Percentiles rank a stretch among this genome's conserved stretches.
phyloP scores from a whole-genome alignment of 2,329 filamentous ascomycete species.

The Lasiodiplodia gonubiensis region DNA sequence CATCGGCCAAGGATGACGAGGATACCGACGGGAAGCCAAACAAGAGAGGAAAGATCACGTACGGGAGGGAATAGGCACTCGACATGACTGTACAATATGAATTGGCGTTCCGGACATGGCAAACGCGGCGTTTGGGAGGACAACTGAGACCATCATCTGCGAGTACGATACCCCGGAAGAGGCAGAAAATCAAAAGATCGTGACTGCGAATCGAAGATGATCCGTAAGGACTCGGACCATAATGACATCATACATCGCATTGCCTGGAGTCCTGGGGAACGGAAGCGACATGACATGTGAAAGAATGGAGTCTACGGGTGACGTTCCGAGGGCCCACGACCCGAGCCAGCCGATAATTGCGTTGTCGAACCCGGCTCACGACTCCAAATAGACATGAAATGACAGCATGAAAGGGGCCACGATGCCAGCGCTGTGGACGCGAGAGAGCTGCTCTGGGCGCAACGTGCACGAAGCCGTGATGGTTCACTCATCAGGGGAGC shows the following conservation, averaged over 20 bases:
- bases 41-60: constrained; percentile 59
- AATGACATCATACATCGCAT: constrained; percentile 18
- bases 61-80: constrained; percentile 47
- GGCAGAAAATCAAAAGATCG: constrained; percentile 5
- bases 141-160: constrained; percentile 20
- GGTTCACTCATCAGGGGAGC: constrained; percentile 18
- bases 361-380: background rate
- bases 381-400: constrained; percentile 9
- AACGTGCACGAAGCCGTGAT: constrained; percentile 11
- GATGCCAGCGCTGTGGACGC: constrained; percentile 10
- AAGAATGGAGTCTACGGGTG: background rate
- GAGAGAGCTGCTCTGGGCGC: constrained; percentile 9
- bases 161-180: constrained; percentile 25
- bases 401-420: constrained; percentile 25
- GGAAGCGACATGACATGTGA: constrained; percentile 21
- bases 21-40: constrained; percentile 52
- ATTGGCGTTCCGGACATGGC: constrained; percentile 15
- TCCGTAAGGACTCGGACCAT: constrained; percentile 11
- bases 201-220: constrained; percentile 21
- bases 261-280: constrained; percentile 11
- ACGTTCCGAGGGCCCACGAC: background rate
- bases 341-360: background rate
- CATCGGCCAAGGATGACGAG: constrained; percentile 51
- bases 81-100: constrained; percentile 2
- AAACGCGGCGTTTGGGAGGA: constrained; percentile 22